Percentiles rank a stretch among this genome's conserved stretches.
Conservation (phyloP, 192 early-diverging fungal genomes). For the Spizellomyces punctatus region DNA sequence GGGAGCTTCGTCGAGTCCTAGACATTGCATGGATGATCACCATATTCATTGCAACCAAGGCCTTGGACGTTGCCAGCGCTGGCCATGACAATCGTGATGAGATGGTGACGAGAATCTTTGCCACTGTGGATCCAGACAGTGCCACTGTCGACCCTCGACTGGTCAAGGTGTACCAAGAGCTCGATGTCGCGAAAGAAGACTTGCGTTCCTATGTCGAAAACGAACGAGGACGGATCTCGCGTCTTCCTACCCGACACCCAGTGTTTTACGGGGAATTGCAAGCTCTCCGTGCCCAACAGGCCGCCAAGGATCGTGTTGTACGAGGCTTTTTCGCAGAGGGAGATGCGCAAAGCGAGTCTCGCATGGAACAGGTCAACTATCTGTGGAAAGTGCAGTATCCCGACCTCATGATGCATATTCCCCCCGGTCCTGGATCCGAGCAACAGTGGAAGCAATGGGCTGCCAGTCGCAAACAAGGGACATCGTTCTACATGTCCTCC, state of each 20-base stretch:
- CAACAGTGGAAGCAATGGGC: slow-evolving; percentile 7
- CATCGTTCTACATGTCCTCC: background rate
- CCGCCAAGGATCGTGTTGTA: background rate
- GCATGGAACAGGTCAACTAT: slow-evolving; percentile 2
- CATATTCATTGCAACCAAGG: slow-evolving; percentile 3
- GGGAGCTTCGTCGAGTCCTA: background rate
- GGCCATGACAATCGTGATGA: background rate
- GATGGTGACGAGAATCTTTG: background rate
- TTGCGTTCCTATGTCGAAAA: background rate
- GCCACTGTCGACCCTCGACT: background rate
- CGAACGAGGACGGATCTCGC: background rate
- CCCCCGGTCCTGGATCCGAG: background rate
- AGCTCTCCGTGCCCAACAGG: background rate
- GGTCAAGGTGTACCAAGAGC: background rate
- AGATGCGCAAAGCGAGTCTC: background rate
- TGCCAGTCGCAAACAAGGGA: background rate
- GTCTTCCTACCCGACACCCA: background rate
- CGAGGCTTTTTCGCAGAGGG: background rate
- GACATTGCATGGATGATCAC: slow-evolving; percentile 19
- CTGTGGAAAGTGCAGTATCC: slow-evolving; percentile 19
- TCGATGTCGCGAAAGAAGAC: background rate
- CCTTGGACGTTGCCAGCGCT: background rate
- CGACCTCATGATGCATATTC: slow-evolving; percentile 13
- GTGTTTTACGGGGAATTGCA: background rate
- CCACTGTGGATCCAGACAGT: background rate